A percentile compares a stretch with the other conserved stretches of the same genome.
Conservation (phyloP, 306 rosid species). For the Prunus mume region DNA sequence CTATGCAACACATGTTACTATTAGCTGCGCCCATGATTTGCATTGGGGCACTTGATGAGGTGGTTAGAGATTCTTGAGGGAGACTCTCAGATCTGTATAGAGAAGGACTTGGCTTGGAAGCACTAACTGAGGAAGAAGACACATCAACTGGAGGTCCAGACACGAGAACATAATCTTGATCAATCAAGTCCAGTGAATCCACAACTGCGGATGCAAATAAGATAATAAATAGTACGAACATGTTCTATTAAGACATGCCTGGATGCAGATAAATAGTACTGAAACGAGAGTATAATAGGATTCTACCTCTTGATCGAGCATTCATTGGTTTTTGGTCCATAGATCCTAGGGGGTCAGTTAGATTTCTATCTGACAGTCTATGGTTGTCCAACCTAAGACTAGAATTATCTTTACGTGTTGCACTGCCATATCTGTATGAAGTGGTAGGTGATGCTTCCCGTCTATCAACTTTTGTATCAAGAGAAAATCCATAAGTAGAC, state of each 20-base stretch:
- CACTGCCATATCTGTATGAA: slow-evolving; percentile 39
- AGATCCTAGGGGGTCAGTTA: slow-evolving; percentile 37
- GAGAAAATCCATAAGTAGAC: slow-evolving; percentile 80
- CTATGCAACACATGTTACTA: slow-evolving; percentile 51
- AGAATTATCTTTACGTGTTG: slow-evolving; percentile 44
- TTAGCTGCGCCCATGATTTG: slow-evolving; percentile 56
- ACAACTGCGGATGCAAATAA: slow-evolving; percentile 47
- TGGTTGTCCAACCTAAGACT: slow-evolving; percentile 44
- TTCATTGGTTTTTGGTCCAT: slow-evolving; percentile 39
- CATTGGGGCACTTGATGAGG: slow-evolving; percentile 72
- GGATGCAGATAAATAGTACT: slow-evolving; percentile 22
- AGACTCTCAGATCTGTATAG: slow-evolving; percentile 51
- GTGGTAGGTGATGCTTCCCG: slow-evolving; percentile 40
- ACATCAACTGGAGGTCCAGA: slow-evolving; percentile 76
- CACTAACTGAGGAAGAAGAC: slow-evolving; percentile 60
- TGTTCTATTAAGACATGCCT: slow-evolving; percentile 14
- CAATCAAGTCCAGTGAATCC: slow-evolving; percentile 74
- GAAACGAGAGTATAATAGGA: slow-evolving; percentile 5
- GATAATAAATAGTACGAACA: slow-evolving; percentile 6
- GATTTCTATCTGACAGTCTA: slow-evolving; percentile 45
- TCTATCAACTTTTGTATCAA: slow-evolving; percentile 52
- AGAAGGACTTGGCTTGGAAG: slow-evolving; percentile 61
- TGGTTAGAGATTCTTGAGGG: slow-evolving; percentile 41
- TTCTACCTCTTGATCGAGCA: slow-evolving; percentile 57
- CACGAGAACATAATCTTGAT: slow-evolving; percentile 97